Base-by-base conservation (phyloP, 176 grass and related monocot genomes). In the Metroxylon sagu region DNA sequence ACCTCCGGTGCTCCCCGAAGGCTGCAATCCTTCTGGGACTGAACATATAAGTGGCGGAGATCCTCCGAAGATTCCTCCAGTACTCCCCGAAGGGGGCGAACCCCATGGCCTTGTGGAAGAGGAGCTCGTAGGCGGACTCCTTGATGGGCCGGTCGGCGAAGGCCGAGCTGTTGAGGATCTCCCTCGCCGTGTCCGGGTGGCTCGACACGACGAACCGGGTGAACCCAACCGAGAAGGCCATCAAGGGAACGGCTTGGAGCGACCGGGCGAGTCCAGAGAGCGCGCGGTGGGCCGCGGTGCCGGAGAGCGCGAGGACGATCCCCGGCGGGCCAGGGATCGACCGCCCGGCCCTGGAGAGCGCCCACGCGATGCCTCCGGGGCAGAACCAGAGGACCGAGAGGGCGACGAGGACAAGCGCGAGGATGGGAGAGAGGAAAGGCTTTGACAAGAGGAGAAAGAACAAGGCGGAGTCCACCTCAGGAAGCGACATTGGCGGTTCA, bases 21-120 rank as follows among this genome's bases (percentile, higher is more conserved):
- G 75, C 75, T 19, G 79, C 21, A 21, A 90, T 74, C 26, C 75
- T 29, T 35, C 87, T 71, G 1, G 89, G 89, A 50, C 80, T 68
- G 49, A 93, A 88, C 31, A 94, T 66, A 58, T 94, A 69, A 0
- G 71, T 56, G 5, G 84, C 77, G 18, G 77, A 65, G 21, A 84
- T 55, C 28, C 77, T 70, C 0, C 89, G 77, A 7, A 88, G 84
- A n/a, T 48, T 82, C 18, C 84, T 75, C 91, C 91, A 90, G 62
- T 96, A 83, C 0, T 72, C 83, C 6, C 83, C 80, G 1, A 82
- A 96, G 6, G 80, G 75, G 2, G 91, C 77, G 54, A 96, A 96
- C 0, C 86, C 91, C 86, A 96, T 96, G 53, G 91, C 83, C 7
- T 86, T 83, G 77, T 96, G 80, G 74, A 96, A 96, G 2, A 96